Conservation (phyloP, 495 filamentous ascomycete genomes). For the Aspergillus steynii region DNA sequence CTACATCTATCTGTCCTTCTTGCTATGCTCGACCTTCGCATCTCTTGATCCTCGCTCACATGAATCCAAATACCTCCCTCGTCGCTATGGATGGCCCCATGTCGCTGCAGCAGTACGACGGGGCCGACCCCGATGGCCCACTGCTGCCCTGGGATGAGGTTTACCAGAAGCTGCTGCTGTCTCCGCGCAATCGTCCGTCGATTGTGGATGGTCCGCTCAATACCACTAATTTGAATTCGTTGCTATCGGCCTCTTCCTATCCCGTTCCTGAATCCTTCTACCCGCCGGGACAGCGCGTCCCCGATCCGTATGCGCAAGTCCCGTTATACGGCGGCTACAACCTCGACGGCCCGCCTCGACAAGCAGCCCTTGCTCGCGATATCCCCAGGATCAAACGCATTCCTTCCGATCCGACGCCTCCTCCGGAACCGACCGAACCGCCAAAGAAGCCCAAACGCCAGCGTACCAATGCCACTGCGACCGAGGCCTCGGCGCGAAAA, state of each 20-base stretch:
- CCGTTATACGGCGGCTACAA: not conserved
- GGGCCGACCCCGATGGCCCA: not conserved
- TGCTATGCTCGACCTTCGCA: not conserved
- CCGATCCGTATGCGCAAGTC: not conserved
- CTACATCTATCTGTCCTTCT: not conserved
- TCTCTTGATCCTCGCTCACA: not conserved
- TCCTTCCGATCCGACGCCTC: not conserved
- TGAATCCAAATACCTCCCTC: not conserved
- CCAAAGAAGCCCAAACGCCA: constrained; percentile 9
- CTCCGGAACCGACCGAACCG: not conserved
- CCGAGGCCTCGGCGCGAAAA: constrained; percentile 16
- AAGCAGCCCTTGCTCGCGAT: not conserved
- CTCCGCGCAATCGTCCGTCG: constrained; percentile 2
- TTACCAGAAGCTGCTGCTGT: constrained; percentile 4
- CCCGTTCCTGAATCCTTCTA: constrained; percentile 17
- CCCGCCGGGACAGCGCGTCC: constrained; percentile 4
- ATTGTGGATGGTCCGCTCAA: not conserved
- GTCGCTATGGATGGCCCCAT: constrained; percentile 1
- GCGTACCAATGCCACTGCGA: constrained; percentile 4
- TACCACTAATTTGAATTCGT: constrained; percentile 15
- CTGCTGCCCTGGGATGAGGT: constrained; percentile 6
- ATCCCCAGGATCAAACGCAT: not conserved
- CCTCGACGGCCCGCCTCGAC: not conserved
- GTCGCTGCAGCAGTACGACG: constrained; percentile 4
- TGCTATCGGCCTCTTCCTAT: constrained; percentile 30